These are phyloP conservation scores for Malus hybrid DNA, from an alignment of 331 rosid genomes.

Conservation along the genomic window DNA sequence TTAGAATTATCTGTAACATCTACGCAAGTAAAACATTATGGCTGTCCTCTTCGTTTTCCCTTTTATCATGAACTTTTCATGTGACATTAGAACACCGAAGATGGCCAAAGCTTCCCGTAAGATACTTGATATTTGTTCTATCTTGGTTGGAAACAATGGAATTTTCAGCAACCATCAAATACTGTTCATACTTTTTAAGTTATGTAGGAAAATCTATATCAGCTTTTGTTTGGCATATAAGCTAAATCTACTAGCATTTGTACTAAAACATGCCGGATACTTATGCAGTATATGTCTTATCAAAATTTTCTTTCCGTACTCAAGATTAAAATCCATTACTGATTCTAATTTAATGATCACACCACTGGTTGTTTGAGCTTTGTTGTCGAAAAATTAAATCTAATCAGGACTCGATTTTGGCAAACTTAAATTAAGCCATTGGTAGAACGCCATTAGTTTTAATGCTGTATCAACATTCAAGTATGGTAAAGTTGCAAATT, in stretches of 20 bases:
- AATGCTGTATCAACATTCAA: not conserved
- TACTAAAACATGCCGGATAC: not conserved
- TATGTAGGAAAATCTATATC: not conserved
- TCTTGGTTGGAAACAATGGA: too few species aligned
- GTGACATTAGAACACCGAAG: too few species aligned
- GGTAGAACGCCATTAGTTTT: not conserved
- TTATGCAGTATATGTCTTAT: not conserved
- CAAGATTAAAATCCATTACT: not conserved
- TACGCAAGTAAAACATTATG: too few species aligned
- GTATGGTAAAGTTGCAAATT: not conserved
- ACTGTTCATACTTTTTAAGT: not conserved
- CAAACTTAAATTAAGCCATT: not conserved
- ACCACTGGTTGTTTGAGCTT: not conserved
- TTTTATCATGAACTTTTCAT: too few species aligned
- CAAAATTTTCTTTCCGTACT: not conserved
- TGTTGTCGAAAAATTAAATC: not conserved
- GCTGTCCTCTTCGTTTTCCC: too few species aligned
- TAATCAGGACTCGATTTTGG: not conserved
- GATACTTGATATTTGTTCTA: too few species aligned
- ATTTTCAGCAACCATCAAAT: not conserved
- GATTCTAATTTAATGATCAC: conserved; percentile 20
- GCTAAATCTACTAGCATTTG: not conserved
- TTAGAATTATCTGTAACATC: not conserved
- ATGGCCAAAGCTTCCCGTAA: too few species aligned
- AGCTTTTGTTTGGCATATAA: not conserved